Evolutionary conservation across 2,329 filamentous ascomycete genomes (phyloP), one percentile per base, ranked within the genome.

Genomic region (Dactylellina haptotyla): DNA sequence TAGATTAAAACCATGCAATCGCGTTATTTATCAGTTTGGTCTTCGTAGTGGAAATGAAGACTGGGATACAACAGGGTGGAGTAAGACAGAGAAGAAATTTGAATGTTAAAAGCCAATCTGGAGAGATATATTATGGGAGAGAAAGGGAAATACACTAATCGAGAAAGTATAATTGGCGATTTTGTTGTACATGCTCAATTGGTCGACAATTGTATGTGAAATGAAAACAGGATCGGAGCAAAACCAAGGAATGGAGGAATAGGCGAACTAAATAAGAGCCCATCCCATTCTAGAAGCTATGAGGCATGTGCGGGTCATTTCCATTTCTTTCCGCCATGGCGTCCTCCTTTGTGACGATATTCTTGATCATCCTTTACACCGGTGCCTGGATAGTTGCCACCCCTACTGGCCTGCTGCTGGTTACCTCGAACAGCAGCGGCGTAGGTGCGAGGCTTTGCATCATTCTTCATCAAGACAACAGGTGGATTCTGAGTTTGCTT

Each of bases 361-460:
- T 34, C 14, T 34, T 34, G 32, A 14, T 34, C 32, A 34, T 34
- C 32, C 32, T 34, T 14, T 6, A 6, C 14, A 6, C 32, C 32
- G 32, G 6, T 34, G 6, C 32, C 32, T 34, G 6, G 32, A 34
- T 34, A 6, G 14, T 14, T 14, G 14, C 32, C 32, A 34, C 32
- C 32, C 6, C 32, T 14, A 34, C 32, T 14, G 14, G 6, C 32
- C 5, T 8, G 9, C 4, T 23, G 30, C 5, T 39, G 16, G 4
- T 32, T 51, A 12, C 59, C 50, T 9, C 66, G 41, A 18, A 41
- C 59, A 3, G 59, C 67, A 32, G 58, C 67, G 2, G 67, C 67
- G 26, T 72, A 72, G 4, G 32, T 63, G 1, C 48, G 23, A 20
- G 57, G 43, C 16, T 62, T 59, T 3, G 41, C 26, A 4, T 41